Evolutionary conservation across 208 protist genomes (phyloP), one percentile per base, ranked within the genome.

Genomic region (Crithidia fasciculata): DNA sequence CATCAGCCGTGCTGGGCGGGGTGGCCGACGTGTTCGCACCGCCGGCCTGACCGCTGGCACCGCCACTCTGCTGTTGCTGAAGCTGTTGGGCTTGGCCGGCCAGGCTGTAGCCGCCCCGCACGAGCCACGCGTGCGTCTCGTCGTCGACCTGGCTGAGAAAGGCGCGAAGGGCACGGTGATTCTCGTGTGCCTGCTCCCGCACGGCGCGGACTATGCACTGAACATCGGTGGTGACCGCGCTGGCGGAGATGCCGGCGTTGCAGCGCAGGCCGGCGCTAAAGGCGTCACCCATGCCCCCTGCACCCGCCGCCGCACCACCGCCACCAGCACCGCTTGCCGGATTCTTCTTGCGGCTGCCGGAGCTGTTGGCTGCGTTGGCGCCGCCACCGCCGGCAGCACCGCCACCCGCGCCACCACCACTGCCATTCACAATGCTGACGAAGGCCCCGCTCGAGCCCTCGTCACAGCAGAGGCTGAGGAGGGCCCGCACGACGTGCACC

Each of bases 401-500:
- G 5, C 18, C 54, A 37, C 54, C 54, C n/a, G 67, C 82, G 8
- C 57, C 65, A 12, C 45, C 63, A 3, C 66, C 74, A n/a, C 28
- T 28, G 28, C 28, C 28, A 28, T 28, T 28, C 28, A 28, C 28
- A 28, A 28, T 28, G 28, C 28, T 28, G 28, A 28, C 28, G 28
- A 28, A 28, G 28, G 82, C 19, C 54, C 66, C 69, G 44, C 72
- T 71, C 13, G 67, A 74, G 2, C 54, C 58, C 62, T 73, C 62
- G 28, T 77, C 80, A 62, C 79, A 83, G 68, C 80, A 78, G 47
- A 72, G 53, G 12, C 58, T 47, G 18, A 93, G 52, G 53, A 93
- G 69, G 63, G 80, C 67, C 39, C 81, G 81, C 64, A 93, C 81
- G 40, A 86, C 69, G 64, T 78, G 83, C 41, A 84, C 70, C 12